Evolutionary conservation across 2,329 filamentous ascomycete genomes (phyloP).

Genomic region (Nemania sp.): DNA sequence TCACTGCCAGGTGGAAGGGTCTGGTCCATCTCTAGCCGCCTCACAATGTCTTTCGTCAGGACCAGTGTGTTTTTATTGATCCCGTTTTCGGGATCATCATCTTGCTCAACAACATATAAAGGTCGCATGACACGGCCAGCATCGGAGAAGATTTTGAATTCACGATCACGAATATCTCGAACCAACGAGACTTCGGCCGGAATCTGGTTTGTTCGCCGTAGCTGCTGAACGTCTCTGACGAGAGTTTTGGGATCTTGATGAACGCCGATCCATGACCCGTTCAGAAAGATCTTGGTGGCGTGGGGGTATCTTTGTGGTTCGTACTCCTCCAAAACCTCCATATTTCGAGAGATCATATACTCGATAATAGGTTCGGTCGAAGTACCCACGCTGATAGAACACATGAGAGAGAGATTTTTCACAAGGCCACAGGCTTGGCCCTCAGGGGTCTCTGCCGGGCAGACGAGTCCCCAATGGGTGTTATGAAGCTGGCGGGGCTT

Average conservation of each 20-base stretch:
- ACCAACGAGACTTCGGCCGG: constrained; percentile 93
- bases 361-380: constrained; percentile 88
- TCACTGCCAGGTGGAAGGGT: constrained; percentile 62
- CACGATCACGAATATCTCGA: constrained; percentile 92
- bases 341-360: constrained; percentile 93
- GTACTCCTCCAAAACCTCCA: constrained; percentile 97
- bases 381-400: constrained; percentile 94
- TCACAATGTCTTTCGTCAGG: constrained; percentile 80
- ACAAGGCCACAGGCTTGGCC: constrained; percentile 97
- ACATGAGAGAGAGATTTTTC: constrained; percentile 98
- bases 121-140: constrained; percentile 93
- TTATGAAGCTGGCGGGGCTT: constrained; percentile 98
- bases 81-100: constrained; percentile 69
- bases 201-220: constrained; percentile 80
- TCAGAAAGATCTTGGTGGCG: constrained; percentile 97
- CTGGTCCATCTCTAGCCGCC: constrained; percentile 73
- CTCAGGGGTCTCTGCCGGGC: constrained; percentile 95
- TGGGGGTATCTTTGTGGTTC: constrained; percentile 82
- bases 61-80: constrained; percentile 70
- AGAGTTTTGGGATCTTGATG: constrained; percentile 87
- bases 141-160: constrained; percentile 98
- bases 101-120: constrained; percentile 89
- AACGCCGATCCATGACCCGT: constrained; percentile 97
- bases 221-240: constrained; percentile 74
- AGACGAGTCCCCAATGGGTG: constrained; percentile 97